phyloP scores from a whole-genome alignment of 768 basidiomycete genomes.

The Tylopilus felleus region DNA sequence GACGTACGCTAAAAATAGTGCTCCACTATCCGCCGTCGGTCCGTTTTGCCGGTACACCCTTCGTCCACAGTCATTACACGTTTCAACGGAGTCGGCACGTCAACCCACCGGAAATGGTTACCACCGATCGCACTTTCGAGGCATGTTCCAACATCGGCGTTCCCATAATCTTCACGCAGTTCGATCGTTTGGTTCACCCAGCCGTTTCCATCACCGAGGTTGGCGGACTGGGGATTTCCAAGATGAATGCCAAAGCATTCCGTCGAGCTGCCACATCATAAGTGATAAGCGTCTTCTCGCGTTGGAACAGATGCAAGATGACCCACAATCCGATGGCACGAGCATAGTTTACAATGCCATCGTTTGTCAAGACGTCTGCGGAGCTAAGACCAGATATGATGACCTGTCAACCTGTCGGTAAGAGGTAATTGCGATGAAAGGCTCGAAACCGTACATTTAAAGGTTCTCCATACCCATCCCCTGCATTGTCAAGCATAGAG shows the following conservation, averaged over 20 bases:
- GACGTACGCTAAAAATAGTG: slow-evolving; percentile 51
- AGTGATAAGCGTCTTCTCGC: slow-evolving; percentile 7
- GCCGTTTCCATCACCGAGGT: slow-evolving; percentile 48
- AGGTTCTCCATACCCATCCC: slow-evolving; percentile 38
- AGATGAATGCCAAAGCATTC: slow-evolving; percentile 39
- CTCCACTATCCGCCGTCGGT: slow-evolving; percentile 40
- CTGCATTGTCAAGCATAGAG: slow-evolving; percentile 43
- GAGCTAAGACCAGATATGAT: slow-evolving; percentile 67
- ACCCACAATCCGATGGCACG: slow-evolving; percentile 61
- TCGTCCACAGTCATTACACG: background rate
- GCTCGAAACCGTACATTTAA: slow-evolving; percentile 34
- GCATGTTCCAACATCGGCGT: slow-evolving; percentile 37
- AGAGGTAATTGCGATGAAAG: background rate
- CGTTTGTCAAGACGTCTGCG: slow-evolving; percentile 49
- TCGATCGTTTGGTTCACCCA: slow-evolving; percentile 42
- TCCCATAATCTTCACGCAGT: slow-evolving; percentile 41
- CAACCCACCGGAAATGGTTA: slow-evolving; percentile 42
- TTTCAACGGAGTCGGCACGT: background rate
- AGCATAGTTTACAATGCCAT: slow-evolving; percentile 56
- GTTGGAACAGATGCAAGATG: background rate
- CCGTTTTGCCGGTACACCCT: slow-evolving; percentile 60
- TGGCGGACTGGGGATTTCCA: slow-evolving; percentile 36
- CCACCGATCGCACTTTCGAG: slow-evolving; percentile 43
- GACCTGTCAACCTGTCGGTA: slow-evolving; percentile 31
- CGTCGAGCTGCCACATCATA: slow-evolving; percentile 25